Conservation (phyloP, 2,329 filamentous ascomycete species). For the Akanthomyces dipterigenus region DNA sequence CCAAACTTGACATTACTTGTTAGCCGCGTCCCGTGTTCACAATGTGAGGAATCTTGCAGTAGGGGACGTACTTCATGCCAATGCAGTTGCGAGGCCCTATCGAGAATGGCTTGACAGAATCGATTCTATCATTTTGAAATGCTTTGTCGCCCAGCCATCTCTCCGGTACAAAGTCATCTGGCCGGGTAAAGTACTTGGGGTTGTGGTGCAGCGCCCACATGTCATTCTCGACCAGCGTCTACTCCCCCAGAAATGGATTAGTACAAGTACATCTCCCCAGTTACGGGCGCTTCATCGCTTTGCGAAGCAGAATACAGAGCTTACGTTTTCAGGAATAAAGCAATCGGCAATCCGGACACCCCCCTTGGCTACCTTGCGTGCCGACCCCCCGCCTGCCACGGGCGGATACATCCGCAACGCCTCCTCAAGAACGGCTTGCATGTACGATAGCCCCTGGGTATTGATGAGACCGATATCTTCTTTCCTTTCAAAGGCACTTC, state of each 20-base stretch:
- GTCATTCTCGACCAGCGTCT: conserved; percentile 28
- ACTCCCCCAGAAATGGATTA: conserved; percentile 23
- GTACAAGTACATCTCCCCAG: not conserved
- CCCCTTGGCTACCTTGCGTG: conserved; percentile 23
- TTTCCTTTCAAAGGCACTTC: not conserved
- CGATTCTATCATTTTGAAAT: conserved; percentile 18
- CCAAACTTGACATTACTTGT: not conserved
- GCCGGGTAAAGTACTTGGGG: conserved; percentile 24
- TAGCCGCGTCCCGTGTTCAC: not conserved
- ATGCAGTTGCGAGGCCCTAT: conserved; percentile 25
- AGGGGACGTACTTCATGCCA: conserved; percentile 14
- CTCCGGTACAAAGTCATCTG: conserved; percentile 31
- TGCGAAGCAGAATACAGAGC: not conserved
- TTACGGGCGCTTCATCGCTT: not conserved
- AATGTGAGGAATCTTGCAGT: not conserved
- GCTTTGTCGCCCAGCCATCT: conserved; percentile 25
- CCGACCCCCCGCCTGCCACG: conserved; percentile 16
- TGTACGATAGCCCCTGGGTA: conserved; percentile 25
- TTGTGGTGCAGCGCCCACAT: conserved; percentile 28
- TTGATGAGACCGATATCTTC: not conserved
- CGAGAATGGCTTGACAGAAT: conserved; percentile 23
- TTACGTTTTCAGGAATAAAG: not conserved
- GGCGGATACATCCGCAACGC: conserved; percentile 32
- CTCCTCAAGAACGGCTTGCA: conserved; percentile 36
- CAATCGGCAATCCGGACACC: conserved; percentile 21